Evolutionary conservation across 306 rosid genomes (phyloP).

Genomic region (Sindora glabra): DNA sequence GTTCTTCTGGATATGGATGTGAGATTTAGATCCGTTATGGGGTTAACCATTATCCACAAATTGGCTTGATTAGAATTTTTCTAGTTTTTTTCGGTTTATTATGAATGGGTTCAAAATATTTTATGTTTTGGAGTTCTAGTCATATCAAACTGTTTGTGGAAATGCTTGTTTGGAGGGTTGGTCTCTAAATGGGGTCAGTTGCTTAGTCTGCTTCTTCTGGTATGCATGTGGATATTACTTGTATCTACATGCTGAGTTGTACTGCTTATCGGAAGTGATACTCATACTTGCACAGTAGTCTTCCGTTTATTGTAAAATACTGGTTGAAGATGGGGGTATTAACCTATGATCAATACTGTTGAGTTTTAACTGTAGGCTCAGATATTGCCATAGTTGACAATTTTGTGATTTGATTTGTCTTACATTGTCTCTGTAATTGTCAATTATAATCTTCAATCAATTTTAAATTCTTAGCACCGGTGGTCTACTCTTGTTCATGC

Average conservation of each 20-base stretch:
- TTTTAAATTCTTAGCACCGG: conserved; percentile 10
- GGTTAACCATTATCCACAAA: not conserved
- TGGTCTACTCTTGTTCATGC: not conserved
- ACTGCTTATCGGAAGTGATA: not conserved
- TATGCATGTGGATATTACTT: conserved; percentile 26
- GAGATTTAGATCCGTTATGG: conserved; percentile 36
- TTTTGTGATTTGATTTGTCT: conserved; percentile 10
- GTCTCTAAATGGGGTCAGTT: too few relatives aligned
- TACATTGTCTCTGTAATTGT: not conserved
- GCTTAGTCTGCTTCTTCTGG: conserved; percentile 7
- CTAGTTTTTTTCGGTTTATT: not conserved
- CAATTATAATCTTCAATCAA: not conserved
- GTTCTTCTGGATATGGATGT: conserved; percentile 6
- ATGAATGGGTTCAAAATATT: conserved; percentile 8
- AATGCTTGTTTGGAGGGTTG: conserved; percentile 12
- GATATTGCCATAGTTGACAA: too few relatives aligned
- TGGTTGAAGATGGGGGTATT: too few relatives aligned
- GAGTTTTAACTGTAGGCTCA: too few relatives aligned
- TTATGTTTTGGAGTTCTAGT: not conserved
- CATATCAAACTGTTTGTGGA: not conserved
- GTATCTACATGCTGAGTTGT: not conserved
- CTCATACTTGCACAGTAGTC: conserved; percentile 1
- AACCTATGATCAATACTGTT: too few relatives aligned
- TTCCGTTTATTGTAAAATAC: conserved; percentile 4
- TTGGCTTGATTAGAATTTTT: conserved; percentile 1